These are phyloP conservation scores for Panicum virgatum DNA, from an alignment of 202 grass and related monocot genomes.

Conservation along the genomic window DNA sequence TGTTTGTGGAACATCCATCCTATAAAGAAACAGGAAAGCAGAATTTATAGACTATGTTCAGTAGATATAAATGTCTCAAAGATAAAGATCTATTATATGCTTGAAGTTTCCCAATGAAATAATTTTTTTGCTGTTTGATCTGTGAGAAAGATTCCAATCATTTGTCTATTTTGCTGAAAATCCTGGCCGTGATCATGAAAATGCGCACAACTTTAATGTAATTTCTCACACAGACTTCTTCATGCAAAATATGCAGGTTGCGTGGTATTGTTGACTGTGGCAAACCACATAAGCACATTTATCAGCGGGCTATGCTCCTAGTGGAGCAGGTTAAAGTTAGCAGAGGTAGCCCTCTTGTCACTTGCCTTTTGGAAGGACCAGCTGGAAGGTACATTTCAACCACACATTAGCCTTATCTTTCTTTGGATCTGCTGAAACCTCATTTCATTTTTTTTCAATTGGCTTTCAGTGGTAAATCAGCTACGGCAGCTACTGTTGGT, in stretches of 20 bases:
- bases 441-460: constrained; percentile 24
- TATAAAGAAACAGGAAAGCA: neutral
- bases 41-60: neutral
- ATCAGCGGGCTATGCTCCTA: constrained; percentile 74
- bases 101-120: neutral
- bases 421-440: constrained; percentile 41
- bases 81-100: neutral
- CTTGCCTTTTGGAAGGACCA: constrained; percentile 81
- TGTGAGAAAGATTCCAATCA: neutral
- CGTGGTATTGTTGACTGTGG: constrained; percentile 88
- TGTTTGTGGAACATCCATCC: neutral
- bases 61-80: neutral
- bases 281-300: constrained; percentile 68
- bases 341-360: constrained; percentile 80
- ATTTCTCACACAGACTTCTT: neutral
- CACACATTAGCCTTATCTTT: constrained; percentile 51
- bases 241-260: constrained; percentile 49
- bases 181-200: neutral
- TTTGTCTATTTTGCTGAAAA: constrained; percentile 1
- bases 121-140: neutral
- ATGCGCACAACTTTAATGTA: neutral
- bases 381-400: constrained; percentile 61
- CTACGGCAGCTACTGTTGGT: constrained; percentile 65
- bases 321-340: constrained; percentile 90
- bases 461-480: constrained; percentile 64